A percentile compares a stretch with the other conserved stretches of the same genome.
Conservation (phyloP, 163 green algal genomes). For the Prototheca wickerhamii region DNA sequence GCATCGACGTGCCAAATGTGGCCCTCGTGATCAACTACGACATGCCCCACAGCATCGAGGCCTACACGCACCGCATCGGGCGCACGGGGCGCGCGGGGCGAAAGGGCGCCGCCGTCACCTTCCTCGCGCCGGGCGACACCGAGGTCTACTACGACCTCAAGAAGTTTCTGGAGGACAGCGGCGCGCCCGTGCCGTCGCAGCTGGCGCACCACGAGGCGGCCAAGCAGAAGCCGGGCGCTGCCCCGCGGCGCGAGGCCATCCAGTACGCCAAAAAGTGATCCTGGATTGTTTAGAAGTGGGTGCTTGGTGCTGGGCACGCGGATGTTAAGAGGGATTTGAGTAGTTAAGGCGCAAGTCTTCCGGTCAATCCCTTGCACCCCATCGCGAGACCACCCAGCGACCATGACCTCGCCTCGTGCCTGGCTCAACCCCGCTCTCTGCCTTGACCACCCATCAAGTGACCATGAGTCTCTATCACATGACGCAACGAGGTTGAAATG, state of each 20-base stretch:
- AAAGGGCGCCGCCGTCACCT: conserved; percentile 84
- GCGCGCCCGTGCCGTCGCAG: conserved; percentile 53
- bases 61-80: conserved; percentile 98
- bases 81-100: conserved; percentile 77
- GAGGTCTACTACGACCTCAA: conserved; percentile 95
- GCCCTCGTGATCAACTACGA: conserved; percentile 97
- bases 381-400: too few relatives aligned
- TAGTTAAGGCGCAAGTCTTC: too few relatives aligned
- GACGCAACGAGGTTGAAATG: too few relatives aligned
- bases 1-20: conserved; percentile 75
- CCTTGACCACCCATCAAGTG: too few relatives aligned
- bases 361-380: too few relatives aligned
- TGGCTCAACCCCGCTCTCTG: too few relatives aligned
- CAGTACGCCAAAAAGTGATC: conserved; percentile 47
- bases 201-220: conserved; percentile 82
- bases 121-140: conserved; percentile 70
- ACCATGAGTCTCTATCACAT: too few relatives aligned
- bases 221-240: conserved; percentile 68
- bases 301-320: too few relatives aligned
- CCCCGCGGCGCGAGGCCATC: conserved; percentile 14
- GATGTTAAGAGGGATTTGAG: too few relatives aligned
- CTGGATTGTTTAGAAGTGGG: conserved; percentile 2
- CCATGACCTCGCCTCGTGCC: too few relatives aligned
- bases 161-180: conserved; percentile 51
- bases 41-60: conserved; percentile 91